Evolutionary conservation across 2,329 filamentous ascomycete species (phyloP), one percentile per base, ranked within the genome.

Genomic region (Pleomassaria siparia): DNA sequence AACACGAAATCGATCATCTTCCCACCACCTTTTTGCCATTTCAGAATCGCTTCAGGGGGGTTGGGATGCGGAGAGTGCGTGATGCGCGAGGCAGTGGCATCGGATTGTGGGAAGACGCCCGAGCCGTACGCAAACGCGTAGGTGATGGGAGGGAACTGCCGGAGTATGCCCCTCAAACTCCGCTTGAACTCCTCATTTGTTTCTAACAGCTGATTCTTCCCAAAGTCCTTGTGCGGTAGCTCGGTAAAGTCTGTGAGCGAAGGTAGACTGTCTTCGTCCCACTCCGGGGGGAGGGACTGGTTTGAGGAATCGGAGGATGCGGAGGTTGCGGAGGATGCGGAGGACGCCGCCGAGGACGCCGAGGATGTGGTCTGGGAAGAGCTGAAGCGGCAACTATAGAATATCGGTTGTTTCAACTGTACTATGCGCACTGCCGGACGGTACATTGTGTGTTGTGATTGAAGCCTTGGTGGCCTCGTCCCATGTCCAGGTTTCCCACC

Each of bases 1-100:
- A 99, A 94, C 58, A 99, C 95, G 69, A 99, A 96, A 73, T 99
- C 94, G 55, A 99, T 95, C 86, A 97, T 95, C 75, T 96, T 96
- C 11, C 90, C 90, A 1, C 85, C 85, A 24, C 89, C 89, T 61
- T 89, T 86, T 71, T 97, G 92, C 57, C 91, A 88, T 58, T 90
- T 89, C 56, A 87, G 78, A 7, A 97, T 85, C 1, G 89, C 89
- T 43, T 84, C 78, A 1, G 91, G 89, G 1, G 92, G 86, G 51
- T 91, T 86, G 6, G 91, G 87, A 65, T 97, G 92, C 20, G 91
- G 82, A 16, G 85, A 83, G 42, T 82, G 76, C 42, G 85, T 75
- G 51, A 75, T 71, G 50, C 74, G 72, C 65, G 74, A 66, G 36
- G 75, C 70, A 29, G 67, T 68, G 33, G 70, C 68, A 56, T 80